Evolutionary conservation across 371 early-diverging fungal genomes (phyloP).

Genomic region (Apophysomyces elegans): DNA sequence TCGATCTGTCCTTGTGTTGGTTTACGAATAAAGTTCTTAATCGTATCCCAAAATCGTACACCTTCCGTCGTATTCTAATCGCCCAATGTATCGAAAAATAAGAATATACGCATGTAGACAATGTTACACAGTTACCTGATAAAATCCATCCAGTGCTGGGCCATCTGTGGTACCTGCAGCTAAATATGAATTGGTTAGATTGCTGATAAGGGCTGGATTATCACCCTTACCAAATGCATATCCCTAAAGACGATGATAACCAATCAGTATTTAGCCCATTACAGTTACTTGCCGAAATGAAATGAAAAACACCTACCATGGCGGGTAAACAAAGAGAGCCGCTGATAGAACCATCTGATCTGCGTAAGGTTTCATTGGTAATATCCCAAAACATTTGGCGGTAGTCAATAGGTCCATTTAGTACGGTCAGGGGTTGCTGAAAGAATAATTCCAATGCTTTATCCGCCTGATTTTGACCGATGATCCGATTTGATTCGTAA

Average conservation of each 20-base stretch:
- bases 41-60: constrained; percentile 53
- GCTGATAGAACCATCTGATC: constrained; percentile 21
- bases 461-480: constrained; percentile 57
- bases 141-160: constrained; percentile 47
- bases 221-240: constrained; percentile 45
- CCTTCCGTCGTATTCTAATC: constrained; percentile 42
- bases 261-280: neutral
- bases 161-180: constrained; percentile 75
- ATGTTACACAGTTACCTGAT: constrained; percentile 33
- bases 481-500: constrained; percentile 60
- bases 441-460: constrained; percentile 43
- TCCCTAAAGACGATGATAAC: constrained; percentile 29
- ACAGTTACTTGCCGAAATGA: no score
- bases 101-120: neutral
- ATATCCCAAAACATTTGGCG: constrained; percentile 54
- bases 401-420: constrained; percentile 41
- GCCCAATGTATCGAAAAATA: neutral
- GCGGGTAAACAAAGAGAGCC: constrained; percentile 37
- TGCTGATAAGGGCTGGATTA: neutral
- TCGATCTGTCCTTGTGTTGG: constrained; percentile 42
- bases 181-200: constrained; percentile 13
- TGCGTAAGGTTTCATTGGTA: constrained; percentile 41
- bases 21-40: constrained; percentile 42
- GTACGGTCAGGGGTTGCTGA: neutral
- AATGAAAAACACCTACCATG: constrained; percentile 39